These are phyloP conservation scores for Nigrospora sphaerica DNA, from an alignment of 2,329 filamentous ascomycete genomes.

Conservation along the genomic window DNA sequence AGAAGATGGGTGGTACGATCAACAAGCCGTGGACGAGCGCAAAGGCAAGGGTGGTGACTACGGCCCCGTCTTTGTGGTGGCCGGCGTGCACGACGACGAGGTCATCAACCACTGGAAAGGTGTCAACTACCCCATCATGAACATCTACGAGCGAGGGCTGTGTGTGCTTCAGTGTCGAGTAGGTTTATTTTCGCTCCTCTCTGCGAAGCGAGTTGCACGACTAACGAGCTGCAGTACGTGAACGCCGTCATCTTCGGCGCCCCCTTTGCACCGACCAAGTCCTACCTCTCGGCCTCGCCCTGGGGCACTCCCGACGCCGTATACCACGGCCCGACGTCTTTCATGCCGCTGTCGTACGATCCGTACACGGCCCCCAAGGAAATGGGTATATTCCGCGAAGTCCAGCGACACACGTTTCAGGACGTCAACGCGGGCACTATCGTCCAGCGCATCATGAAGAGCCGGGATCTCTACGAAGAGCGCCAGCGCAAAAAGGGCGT, in stretches of 20 bases:
- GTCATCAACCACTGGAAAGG: constrained; percentile 97
- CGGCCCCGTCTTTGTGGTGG: constrained; percentile 77
- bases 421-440: constrained; percentile 90
- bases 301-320: constrained; percentile 70
- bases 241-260: constrained; percentile 84
- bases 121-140: constrained; percentile 99
- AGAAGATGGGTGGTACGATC: constrained; percentile 66
- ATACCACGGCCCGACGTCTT: constrained; percentile 93
- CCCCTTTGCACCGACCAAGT: constrained; percentile 75
- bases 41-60: constrained; percentile 66
- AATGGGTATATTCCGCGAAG: constrained; percentile 78
- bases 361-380: constrained; percentile 74
- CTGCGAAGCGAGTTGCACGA: not conserved
- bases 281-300: constrained; percentile 70
- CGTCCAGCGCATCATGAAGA: constrained; percentile 82
- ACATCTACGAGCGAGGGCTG: constrained; percentile 91
- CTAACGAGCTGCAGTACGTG: constrained; percentile 56
- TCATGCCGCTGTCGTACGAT: constrained; percentile 75
- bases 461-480: constrained; percentile 82
- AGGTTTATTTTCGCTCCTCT: constrained; percentile 20
- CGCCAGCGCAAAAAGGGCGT: constrained; percentile 83
- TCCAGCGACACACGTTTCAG: constrained; percentile 70
- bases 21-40: constrained; percentile 56
- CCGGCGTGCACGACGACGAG: constrained; percentile 87
- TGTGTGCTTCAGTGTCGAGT: constrained; percentile 94